phyloP scores from a whole-genome alignment of 257 asterid species.

The Primulina huaijiensis region DNA sequence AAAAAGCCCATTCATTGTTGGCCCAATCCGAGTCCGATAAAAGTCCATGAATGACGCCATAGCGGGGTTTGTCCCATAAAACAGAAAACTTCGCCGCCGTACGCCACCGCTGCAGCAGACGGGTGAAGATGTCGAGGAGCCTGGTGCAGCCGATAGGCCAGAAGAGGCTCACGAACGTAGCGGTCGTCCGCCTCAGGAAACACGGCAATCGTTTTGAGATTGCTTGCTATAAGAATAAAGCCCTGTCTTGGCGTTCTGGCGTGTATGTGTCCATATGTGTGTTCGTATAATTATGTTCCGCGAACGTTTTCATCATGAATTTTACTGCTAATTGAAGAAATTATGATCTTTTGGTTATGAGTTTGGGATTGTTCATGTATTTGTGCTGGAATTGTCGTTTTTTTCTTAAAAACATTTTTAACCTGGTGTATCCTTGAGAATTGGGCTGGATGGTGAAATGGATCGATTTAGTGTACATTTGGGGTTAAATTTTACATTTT shows the following conservation, averaged over 20 bases:
- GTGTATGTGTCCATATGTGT: constrained; percentile 41
- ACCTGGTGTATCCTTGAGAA: neutral
- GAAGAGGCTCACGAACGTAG: constrained; percentile 90
- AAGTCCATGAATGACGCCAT: too few species aligned
- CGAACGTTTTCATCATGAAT: constrained; percentile 4
- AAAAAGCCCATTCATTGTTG: too few species aligned
- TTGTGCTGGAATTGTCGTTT: neutral
- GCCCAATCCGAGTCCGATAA: too few species aligned
- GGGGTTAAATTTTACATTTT: too few species aligned
- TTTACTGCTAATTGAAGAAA: neutral
- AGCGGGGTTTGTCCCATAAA: neutral
- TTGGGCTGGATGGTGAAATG: too few species aligned
- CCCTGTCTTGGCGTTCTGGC: constrained; percentile 88
- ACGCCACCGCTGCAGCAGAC: constrained; percentile 8
- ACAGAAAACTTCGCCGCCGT: constrained; percentile 6
- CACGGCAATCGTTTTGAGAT: constrained; percentile 86
- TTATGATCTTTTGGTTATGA: neutral
- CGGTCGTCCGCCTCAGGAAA: constrained; percentile 92
- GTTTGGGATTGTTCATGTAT: neutral
- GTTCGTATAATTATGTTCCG: neutral
- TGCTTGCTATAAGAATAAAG: constrained; percentile 98
- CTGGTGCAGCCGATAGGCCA: constrained; percentile 91
- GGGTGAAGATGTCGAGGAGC: constrained; percentile 65
- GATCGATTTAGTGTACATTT: too few species aligned
- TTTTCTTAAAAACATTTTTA: too few species aligned